Conservation (phyloP, 495 filamentous ascomycete species). For the Glonium stellatum region DNA sequence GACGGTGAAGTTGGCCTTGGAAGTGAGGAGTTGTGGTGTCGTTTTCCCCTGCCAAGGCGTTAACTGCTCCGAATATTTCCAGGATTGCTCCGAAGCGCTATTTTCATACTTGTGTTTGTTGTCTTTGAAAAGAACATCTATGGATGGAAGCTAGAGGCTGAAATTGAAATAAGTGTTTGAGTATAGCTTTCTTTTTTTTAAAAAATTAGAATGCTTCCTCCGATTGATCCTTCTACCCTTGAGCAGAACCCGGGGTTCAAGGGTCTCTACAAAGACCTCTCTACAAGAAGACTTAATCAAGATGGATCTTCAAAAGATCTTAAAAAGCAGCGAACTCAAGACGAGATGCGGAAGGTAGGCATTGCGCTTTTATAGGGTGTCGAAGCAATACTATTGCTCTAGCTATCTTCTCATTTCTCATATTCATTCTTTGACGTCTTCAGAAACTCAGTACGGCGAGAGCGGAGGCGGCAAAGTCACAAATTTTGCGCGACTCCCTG, state of each 20-base stretch:
- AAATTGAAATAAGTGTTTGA: too few relatives aligned
- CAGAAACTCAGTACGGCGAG: constrained; percentile 22
- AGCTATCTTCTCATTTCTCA: not conserved
- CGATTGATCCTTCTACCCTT: constrained; percentile 29
- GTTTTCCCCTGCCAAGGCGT: too few relatives aligned
- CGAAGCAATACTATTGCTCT: not conserved
- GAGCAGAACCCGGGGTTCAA: constrained; percentile 36
- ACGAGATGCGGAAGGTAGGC: constrained; percentile 26
- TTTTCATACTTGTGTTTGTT: too few relatives aligned
- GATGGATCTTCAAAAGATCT: constrained; percentile 35
- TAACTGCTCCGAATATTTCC: too few relatives aligned
- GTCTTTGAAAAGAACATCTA: too few relatives aligned
- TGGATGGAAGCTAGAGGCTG: too few relatives aligned
- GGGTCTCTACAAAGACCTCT: constrained; percentile 34
- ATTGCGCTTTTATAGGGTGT: not conserved
- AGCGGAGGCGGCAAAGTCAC: constrained; percentile 1
- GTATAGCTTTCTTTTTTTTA: too few relatives aligned
- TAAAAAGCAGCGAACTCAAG: constrained; percentile 31
- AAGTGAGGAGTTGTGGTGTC: too few relatives aligned
- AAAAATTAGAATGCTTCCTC: constrained; percentile 35
- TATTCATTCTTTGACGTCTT: not conserved
- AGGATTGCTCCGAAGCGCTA: too few relatives aligned
- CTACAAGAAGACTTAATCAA: constrained; percentile 30
- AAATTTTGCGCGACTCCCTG: constrained; percentile 19
- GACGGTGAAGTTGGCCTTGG: too few relatives aligned